Conservation (phyloP, 1,139 yeast genomes). For the Suhomyces taliae region DNA sequence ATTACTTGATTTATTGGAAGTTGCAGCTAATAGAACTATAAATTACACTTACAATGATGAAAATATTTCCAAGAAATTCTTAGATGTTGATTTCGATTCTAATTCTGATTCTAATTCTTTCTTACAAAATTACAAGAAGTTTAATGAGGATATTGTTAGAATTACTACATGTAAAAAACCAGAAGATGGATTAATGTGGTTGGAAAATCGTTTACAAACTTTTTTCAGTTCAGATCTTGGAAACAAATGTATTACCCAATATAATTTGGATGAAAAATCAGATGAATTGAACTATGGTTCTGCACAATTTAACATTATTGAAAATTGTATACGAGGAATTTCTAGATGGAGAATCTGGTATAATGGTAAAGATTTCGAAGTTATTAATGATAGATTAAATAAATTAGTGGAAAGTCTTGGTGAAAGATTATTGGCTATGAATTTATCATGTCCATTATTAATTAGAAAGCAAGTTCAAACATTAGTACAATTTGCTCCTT, state of each 20-base stretch:
- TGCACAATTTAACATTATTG: conserved; percentile 83
- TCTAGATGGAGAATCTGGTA: conserved; percentile 98
- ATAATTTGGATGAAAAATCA: conserved; percentile 59
- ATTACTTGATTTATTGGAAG: conserved; percentile 68
- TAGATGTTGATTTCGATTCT: conserved; percentile 86
- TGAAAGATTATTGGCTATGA: conserved; percentile 71
- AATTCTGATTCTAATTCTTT: conserved; percentile 78
- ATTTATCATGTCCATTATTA: conserved; percentile 75
- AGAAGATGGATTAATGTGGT: conserved; percentile 78
- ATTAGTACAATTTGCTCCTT: conserved; percentile 94
- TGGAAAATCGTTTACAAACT: conserved; percentile 67
- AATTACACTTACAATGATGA: conserved; percentile 70
- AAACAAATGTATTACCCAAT: conserved; percentile 55
- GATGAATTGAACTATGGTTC: conserved; percentile 75
- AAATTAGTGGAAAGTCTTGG: conserved; percentile 74
- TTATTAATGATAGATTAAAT: conserved; percentile 55
- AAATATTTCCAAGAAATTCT: conserved; percentile 59
- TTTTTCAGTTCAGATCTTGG: conserved; percentile 81
- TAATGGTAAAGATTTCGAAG: conserved; percentile 59
- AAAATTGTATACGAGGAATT: conserved; percentile 87
- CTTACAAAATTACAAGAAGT: conserved; percentile 75
- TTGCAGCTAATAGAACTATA: conserved; percentile 75
- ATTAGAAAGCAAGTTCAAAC: conserved; percentile 88
- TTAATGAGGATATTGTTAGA: conserved; percentile 88
- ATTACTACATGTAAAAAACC: conserved; percentile 86